Conservation (phyloP, 768 basidiomycete species). For the Pisolithus marmoratus region DNA sequence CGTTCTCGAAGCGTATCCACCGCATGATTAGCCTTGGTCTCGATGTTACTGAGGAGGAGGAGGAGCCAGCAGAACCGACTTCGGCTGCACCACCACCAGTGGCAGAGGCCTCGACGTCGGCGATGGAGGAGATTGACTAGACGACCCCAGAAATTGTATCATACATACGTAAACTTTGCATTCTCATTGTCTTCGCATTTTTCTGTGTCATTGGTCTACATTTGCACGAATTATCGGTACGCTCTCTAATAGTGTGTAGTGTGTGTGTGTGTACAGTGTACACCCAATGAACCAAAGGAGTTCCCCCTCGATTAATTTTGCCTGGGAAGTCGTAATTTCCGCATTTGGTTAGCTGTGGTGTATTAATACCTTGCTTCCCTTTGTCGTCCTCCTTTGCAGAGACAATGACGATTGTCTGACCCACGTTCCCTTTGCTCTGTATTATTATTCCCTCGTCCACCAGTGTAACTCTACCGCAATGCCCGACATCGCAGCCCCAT, state of each 20-base stretch:
- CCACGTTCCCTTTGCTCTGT: slow-evolving; percentile 27
- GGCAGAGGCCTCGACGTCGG: slow-evolving; percentile 63
- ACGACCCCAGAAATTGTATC: slow-evolving; percentile 23
- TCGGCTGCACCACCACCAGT: slow-evolving; percentile 46
- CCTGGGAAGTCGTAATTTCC: slow-evolving; percentile 8
- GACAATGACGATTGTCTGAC: slow-evolving; percentile 20
- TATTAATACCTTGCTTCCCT: slow-evolving; percentile 10
- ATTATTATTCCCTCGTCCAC: slow-evolving; percentile 22
- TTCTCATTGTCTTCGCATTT: slow-evolving; percentile 20
- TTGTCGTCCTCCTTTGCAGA: slow-evolving; percentile 15
- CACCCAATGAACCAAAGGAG: slow-evolving; percentile 8
- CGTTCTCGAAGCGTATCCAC: slow-evolving; percentile 94
- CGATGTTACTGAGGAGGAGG: slow-evolving; percentile 81
- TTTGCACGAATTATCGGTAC: background rate
- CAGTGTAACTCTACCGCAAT: slow-evolving; percentile 16
- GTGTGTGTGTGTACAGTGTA: too few relatives aligned
- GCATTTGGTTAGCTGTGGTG: slow-evolving; percentile 13
- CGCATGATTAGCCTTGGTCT: slow-evolving; percentile 92
- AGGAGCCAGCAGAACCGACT: slow-evolving; percentile 34
- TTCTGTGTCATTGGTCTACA: slow-evolving; percentile 7
- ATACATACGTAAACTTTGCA: slow-evolving; percentile 13
- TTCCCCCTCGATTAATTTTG: background rate
- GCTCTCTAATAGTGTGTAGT: background rate
- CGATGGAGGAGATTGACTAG: slow-evolving; percentile 97
- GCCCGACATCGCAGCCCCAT: slow-evolving; percentile 40